These are phyloP conservation scores for Macrolepiota fuliginosa DNA, from an alignment of 768 basidiomycete species.

Conservation along the genomic window DNA sequence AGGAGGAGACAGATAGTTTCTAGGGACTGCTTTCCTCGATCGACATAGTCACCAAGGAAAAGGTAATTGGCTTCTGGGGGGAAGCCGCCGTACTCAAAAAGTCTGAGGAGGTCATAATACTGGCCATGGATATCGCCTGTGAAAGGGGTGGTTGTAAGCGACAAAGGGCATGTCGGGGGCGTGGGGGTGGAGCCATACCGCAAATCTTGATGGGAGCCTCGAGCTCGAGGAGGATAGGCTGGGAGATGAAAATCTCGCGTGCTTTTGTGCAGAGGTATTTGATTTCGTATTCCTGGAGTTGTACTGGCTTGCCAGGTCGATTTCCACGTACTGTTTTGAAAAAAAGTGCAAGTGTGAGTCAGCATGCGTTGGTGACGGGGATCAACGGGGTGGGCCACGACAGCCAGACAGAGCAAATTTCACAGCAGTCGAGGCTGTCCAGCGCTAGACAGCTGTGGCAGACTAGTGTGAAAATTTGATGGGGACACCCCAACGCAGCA, in stretches of 20 bases:
- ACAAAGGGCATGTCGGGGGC: constrained; percentile 1
- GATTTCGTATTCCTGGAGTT: constrained; percentile 98
- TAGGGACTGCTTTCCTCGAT: constrained; percentile 97
- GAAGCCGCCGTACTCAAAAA: constrained; percentile 99
- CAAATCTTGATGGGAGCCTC: constrained; percentile 99
- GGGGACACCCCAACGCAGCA: neutral
- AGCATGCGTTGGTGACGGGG: constrained; percentile 14
- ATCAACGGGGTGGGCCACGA: neutral
- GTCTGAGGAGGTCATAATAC: constrained; percentile 96
- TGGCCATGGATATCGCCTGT: constrained; percentile 98
- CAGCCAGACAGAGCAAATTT: neutral
- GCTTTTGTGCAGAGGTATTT: constrained; percentile 99
- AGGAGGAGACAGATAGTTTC: constrained; percentile 99
- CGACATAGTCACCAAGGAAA: constrained; percentile 99
- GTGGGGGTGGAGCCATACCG: constrained; percentile 52
- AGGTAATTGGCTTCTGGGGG: constrained; percentile 99
- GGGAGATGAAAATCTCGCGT: constrained; percentile 98
- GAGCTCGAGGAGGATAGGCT: constrained; percentile 95
- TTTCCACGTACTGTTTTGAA: constrained; percentile 90
- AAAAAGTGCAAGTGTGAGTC: constrained; percentile 20
- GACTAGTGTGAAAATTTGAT: constrained; percentile 3
- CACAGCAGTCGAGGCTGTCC: neutral
- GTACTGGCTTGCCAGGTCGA: constrained; percentile 97
- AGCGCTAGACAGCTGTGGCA: neutral
- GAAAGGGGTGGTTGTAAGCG: constrained; percentile 14